Evolutionary conservation across 2,329 filamentous ascomycete genomes (phyloP), one percentile per base, ranked within the genome.

Genomic region (Fusarium foetens): DNA sequence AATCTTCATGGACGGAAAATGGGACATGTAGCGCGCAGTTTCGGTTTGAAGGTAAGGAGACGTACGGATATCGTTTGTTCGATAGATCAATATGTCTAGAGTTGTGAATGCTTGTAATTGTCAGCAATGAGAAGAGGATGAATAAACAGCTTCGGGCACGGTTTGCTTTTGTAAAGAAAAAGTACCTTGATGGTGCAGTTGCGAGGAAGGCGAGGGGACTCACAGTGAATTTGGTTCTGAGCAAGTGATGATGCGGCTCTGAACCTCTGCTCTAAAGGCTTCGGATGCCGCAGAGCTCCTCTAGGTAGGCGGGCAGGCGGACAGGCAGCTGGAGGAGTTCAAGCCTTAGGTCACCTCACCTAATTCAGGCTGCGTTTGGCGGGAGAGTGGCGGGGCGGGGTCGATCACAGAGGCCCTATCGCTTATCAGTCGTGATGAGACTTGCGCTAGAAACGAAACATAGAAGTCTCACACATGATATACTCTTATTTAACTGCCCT

Each of bases 241-340:
- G 31, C 13, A 25, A 73, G 42, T 68, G 70, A 73, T 72, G 70
- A 72, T 72, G 70, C 70, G 66, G 45, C 54, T 72, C 70, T 53
- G 49, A 65, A 61, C 48, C 42, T 57, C 49, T 49, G 21, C 60
- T 29, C 33, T 36, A 25, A 59, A 66, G 58, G 70, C 60, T 57
- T 41, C 59, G 45, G 64, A 68, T 58, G 63, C 43, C 59, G 59
- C 46, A 66, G 57, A 66, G 59, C 63, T 71, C n/a, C 49, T 53
- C 33, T 29, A 27, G 23, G 31, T 13, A 39, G 38, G 33, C 33
- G 33, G 33, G 19, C 13, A 46, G 42, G 48, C n/a, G 31, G n/a
- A 19, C 48, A 72, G 63, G 69, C 68, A 71, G 58, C 68, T 72
- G 52, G 46, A 58, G 39, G 43, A 53, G 53, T 60, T 65, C 59